phyloP scores from a whole-genome alignment of 2,329 filamentous ascomycete species.

The Ascochyta pisi region DNA sequence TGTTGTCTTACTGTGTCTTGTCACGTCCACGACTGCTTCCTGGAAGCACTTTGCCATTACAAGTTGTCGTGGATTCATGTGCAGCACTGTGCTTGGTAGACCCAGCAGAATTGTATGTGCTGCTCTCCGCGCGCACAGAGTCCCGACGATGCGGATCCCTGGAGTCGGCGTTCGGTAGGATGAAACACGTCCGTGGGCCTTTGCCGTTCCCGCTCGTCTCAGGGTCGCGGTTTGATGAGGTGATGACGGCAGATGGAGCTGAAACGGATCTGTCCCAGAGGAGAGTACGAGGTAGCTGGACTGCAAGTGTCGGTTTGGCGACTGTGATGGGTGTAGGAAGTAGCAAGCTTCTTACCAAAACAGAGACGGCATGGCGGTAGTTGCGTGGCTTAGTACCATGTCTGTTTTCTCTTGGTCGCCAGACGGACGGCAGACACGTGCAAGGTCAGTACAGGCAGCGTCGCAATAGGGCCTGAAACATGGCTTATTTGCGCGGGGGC shows the following conservation, averaged over 20 bases:
- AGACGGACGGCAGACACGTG: conserved; percentile 12
- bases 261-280: conserved; percentile 8
- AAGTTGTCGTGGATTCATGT: neutral
- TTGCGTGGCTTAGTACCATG: neutral
- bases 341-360: neutral
- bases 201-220: conserved; percentile 31
- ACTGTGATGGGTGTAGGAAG: neutral
- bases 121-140: conserved; percentile 12
- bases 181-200: conserved; percentile 31
- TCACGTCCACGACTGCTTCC: neutral
- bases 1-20: neutral
- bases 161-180: conserved; percentile 24
- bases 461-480: conserved; percentile 11
- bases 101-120: neutral
- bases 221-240: conserved; percentile 21
- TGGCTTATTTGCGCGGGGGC: conserved; percentile 14
- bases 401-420: neutral
- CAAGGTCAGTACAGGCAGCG: conserved; percentile 2
- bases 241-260: neutral
- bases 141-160: conserved; percentile 21
- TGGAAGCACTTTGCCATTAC: no score
- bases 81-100: neutral
- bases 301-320: neutral
- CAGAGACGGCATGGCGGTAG: neutral
- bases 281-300: neutral